phyloP scores from a whole-genome alignment of 2,329 filamentous ascomycete species.

The Tolypocladium endophyticum region DNA sequence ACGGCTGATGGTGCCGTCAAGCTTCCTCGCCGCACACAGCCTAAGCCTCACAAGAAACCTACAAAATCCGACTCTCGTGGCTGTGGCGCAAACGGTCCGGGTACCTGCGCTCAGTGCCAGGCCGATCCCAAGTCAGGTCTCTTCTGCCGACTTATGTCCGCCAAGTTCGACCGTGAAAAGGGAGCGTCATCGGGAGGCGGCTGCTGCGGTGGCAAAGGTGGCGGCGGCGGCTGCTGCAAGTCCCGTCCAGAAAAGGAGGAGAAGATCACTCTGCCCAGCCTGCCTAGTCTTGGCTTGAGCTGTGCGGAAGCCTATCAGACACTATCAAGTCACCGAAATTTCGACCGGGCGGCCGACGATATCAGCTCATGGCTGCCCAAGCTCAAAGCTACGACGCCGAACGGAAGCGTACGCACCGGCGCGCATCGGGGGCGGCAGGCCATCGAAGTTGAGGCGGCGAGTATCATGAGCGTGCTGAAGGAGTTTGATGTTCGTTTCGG shows the following conservation, averaged over 20 bases:
- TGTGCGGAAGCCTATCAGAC: slow-evolving; percentile 74
- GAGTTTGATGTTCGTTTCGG: slow-evolving; percentile 71
- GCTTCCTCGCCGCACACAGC: slow-evolving; percentile 33
- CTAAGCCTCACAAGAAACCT: slow-evolving; percentile 13
- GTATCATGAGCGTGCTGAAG: slow-evolving; percentile 76
- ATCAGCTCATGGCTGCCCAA: slow-evolving; percentile 67
- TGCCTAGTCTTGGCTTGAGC: slow-evolving; percentile 48
- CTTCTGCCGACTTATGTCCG: slow-evolving; percentile 73
- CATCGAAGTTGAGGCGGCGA: slow-evolving; percentile 72
- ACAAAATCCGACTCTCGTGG: slow-evolving; percentile 20
- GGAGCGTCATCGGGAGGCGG: slow-evolving; percentile 23
- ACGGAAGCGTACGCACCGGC: slow-evolving; percentile 11
- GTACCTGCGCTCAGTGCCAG: slow-evolving; percentile 69
- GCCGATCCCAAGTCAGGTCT: slow-evolving; percentile 69
- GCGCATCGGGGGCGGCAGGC: slow-evolving; percentile 37
- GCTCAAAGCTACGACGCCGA: slow-evolving; percentile 48
- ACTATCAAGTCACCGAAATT: slow-evolving; percentile 65
- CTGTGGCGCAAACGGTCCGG: slow-evolving; percentile 60
- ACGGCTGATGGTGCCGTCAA: slow-evolving; percentile 51
- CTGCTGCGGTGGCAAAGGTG: slow-evolving; percentile 54
- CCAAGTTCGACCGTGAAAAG: slow-evolving; percentile 41
- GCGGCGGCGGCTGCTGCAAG: slow-evolving; percentile 57
- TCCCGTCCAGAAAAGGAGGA: slow-evolving; percentile 16
- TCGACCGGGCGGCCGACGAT: slow-evolving; percentile 62
- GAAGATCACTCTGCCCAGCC: slow-evolving; percentile 23